These are phyloP conservation scores for Hypholoma fasciculare DNA, from an alignment of 768 basidiomycete genomes.

Conservation along the genomic window DNA sequence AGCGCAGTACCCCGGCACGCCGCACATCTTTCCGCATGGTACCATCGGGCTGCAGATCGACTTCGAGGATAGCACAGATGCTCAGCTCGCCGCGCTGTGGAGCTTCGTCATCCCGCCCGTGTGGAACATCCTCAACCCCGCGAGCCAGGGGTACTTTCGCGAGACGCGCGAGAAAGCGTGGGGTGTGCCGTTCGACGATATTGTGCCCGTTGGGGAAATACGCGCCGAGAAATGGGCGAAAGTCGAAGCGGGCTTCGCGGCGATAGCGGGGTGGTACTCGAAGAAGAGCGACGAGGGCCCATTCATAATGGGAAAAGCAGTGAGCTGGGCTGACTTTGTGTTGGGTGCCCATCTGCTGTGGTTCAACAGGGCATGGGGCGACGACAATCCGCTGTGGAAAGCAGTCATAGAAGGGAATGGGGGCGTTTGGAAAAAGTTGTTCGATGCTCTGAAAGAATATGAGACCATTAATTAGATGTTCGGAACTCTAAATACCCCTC, in stretches of 20 bases:
- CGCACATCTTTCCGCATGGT: slow-evolving; percentile 30
- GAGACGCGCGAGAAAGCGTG: slow-evolving; percentile 14
- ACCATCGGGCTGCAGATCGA: slow-evolving; percentile 9
- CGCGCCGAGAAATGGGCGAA: slow-evolving; percentile 16
- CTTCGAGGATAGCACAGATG: slow-evolving; percentile 1
- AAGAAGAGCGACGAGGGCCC: slow-evolving; percentile 9
- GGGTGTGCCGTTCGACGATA: slow-evolving; percentile 19
- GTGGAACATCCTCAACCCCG: slow-evolving; percentile 1
- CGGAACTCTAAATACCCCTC: neutral
- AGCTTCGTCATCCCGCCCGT: slow-evolving; percentile 3
- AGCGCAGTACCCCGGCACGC: slow-evolving; percentile 42
- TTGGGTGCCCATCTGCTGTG: neutral
- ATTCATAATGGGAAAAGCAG: neutral
- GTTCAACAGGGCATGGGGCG: neutral
- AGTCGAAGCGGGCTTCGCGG: slow-evolving; percentile 16
- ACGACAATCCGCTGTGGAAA: neutral
- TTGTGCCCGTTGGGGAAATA: slow-evolving; percentile 17
- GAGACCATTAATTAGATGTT: neutral
- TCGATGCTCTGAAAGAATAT: neutral
- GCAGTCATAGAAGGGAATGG: neutral
- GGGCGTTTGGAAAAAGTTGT: neutral
- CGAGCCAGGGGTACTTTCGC: slow-evolving; percentile 10
- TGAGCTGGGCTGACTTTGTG: neutral
- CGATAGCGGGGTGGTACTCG: slow-evolving; percentile 17
- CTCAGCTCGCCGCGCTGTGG: neutral